Percentiles rank a stretch among this genome's conserved stretches.
phyloP scores from a whole-genome alignment of 2,329 filamentous ascomycete species.

The Verticillium tricorpus region DNA sequence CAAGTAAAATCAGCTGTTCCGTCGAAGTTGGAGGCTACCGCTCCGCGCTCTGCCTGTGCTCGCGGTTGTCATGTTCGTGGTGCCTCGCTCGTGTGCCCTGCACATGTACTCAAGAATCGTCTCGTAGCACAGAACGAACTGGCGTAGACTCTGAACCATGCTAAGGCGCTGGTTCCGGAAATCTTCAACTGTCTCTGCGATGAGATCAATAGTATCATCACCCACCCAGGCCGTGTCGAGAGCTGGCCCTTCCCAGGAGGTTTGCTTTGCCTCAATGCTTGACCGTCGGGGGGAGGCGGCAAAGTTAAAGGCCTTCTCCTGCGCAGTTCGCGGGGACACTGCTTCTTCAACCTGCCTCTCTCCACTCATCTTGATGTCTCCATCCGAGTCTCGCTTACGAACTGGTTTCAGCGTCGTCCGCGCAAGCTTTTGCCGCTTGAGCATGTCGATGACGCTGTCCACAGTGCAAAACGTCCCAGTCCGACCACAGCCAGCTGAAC shows the following conservation, averaged over 20 bases:
- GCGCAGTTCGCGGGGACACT: constrained; percentile 21
- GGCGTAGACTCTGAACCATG: constrained; percentile 92
- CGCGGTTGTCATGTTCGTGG: constrained; percentile 13
- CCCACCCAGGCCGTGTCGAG: constrained; percentile 61
- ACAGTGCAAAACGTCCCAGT: constrained; percentile 97
- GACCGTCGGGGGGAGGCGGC: constrained; percentile 6
- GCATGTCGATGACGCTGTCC: constrained; percentile 91
- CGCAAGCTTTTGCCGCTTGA: constrained; percentile 71
- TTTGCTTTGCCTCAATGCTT: constrained; percentile 7
- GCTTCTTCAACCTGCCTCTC: constrained; percentile 22
- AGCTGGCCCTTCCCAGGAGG: constrained; percentile 7
- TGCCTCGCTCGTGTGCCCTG: constrained; percentile 36
- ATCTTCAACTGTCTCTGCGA: constrained; percentile 84
- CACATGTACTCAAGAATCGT: constrained; percentile 83
- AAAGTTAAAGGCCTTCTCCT: constrained; percentile 12
- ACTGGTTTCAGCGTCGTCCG: constrained; percentile 19
- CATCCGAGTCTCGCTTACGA: constrained; percentile 30
- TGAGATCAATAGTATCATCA: constrained; percentile 68
- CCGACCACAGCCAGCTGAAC: constrained; percentile 90
- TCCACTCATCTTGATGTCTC: constrained; percentile 41
- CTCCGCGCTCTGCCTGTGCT: constrained; percentile 15
- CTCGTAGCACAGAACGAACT: constrained; percentile 96
- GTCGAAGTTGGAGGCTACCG: constrained; percentile 13
- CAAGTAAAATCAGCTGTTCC: constrained; percentile 8
- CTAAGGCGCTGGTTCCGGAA: constrained; percentile 84